Evolutionary conservation across 108 stramenopile genomes (phyloP).

Genomic region (Asterionellopsis glacialis): DNA sequence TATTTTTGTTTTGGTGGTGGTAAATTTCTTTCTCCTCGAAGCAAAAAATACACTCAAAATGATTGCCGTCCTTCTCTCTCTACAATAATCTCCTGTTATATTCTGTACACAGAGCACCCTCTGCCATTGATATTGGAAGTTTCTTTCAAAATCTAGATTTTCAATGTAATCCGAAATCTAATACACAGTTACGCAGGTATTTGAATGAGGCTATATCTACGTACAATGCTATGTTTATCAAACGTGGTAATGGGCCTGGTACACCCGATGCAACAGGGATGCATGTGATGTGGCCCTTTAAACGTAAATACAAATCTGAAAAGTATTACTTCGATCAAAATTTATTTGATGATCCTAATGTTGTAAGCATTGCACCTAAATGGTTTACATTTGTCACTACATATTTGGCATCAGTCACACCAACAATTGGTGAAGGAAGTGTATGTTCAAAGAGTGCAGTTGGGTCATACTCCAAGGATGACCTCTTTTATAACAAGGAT

Average conservation of each 20-base stretch:
- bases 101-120: neutral
- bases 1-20: too few relatives aligned
- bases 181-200: neutral
- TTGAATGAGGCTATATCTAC: conserved; percentile 1
- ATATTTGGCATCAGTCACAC: neutral
- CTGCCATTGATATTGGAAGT: conserved; percentile 12
- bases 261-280: conserved; percentile 17
- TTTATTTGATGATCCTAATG: neutral
- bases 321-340: neutral
- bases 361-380: neutral
- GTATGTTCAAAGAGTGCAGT: too few relatives aligned
- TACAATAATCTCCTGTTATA: too few relatives aligned
- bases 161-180: neutral
- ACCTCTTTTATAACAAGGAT: neutral
- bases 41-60: too few relatives aligned
- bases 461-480: too few relatives aligned
- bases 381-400: conserved; percentile 1
- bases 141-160: conserved; percentile 1
- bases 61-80: too few relatives aligned
- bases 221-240: conserved; percentile 8
- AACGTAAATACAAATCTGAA: neutral
- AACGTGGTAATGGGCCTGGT: conserved; percentile 11
- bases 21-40: too few relatives aligned
- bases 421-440: conserved; percentile 1
- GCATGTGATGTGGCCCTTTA: conserved; percentile 6